Evolutionary conservation across 169 alveolate genomes (phyloP), one percentile per base, ranked within the genome.

Genomic region (Besnoitia besnoiti): DNA sequence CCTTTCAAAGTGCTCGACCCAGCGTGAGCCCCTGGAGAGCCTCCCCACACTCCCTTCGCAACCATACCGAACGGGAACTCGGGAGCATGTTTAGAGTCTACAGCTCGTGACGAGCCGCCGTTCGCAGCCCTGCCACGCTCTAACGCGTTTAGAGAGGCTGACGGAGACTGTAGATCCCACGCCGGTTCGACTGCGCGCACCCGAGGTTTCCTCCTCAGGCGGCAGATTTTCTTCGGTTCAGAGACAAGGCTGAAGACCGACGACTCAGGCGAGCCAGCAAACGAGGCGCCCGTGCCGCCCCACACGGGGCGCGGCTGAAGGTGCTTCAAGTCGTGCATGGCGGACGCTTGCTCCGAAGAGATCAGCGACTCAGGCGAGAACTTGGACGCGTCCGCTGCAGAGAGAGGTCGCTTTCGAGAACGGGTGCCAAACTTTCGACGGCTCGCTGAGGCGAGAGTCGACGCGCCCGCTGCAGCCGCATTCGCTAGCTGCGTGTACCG

Each of bases 1-100:
- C 51, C 4, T 39, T 39, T 40, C 61, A 27, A 21, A 24, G 37
- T 39, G 61, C 40, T 77, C 47, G 44, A 39, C 44, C 46, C 16
- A 0, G 46, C 80, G 27, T 67, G 47, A 37, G 80, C 80, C 12
- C 80, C 80, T 39, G 44, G 47, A 37, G 0, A 24, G 61, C 61
- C 61, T 12, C 87, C 87, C 87, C 87, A 77, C 14, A 21, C 19
- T 42, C 87, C 87, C 42, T 21, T 77, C 37, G 87, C 87, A 4
- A 42, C 87, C 87, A 77, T 12, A 0, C 87, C 87, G 37, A 42
- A 77, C 39, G 87, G 87, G 35, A 42, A 77, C 16, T 30, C 50
- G 14, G 62, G 21, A 40, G 55, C 3, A 0, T 77, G 62, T 40
- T 46, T 27, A 19, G 21, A n/a, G 44, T 67, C 80, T 24, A 10